Conservation (phyloP, 108 stramenopile genomes). For the Bacterosira constricta region DNA sequence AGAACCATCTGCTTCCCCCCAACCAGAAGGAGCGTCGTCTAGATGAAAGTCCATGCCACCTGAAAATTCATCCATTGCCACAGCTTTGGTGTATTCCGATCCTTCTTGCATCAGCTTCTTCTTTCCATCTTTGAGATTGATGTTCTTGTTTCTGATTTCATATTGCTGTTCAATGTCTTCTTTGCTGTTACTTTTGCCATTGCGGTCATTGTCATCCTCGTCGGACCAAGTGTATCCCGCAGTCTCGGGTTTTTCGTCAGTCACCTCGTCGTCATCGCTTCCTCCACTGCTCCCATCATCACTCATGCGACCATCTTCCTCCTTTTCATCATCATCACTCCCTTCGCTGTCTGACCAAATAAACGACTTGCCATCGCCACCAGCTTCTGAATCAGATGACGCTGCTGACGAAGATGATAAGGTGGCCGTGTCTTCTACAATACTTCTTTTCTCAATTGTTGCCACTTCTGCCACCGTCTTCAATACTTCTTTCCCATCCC, state of each 20-base stretch:
- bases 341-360: conserved; percentile 47
- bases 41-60: conserved; percentile 51
- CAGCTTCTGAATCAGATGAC: conserved; percentile 18
- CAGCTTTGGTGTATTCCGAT: conserved; percentile 17
- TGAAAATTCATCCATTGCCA: conserved; percentile 54
- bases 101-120: conserved; percentile 12
- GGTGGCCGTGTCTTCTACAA: background rate
- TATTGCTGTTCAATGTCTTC: background rate
- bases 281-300: background rate
- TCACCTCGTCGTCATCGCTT: background rate
- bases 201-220: conserved; percentile 15
- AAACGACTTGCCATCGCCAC: conserved; percentile 12
- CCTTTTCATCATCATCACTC: conserved; percentile 3
- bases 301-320: conserved; percentile 10
- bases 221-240: conserved; percentile 3
- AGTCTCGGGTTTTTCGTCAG: background rate
- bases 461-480: background rate
- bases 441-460: background rate
- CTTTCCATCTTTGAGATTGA: background rate
- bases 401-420: background rate
- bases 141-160: background rate
- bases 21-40: too few relatives aligned
- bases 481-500: background rate
- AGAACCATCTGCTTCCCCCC: conserved; percentile 7
- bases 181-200: conserved; percentile 2